Conservation (phyloP, 805 yeast genomes). For the Cyberlindnera misumaiensis region DNA sequence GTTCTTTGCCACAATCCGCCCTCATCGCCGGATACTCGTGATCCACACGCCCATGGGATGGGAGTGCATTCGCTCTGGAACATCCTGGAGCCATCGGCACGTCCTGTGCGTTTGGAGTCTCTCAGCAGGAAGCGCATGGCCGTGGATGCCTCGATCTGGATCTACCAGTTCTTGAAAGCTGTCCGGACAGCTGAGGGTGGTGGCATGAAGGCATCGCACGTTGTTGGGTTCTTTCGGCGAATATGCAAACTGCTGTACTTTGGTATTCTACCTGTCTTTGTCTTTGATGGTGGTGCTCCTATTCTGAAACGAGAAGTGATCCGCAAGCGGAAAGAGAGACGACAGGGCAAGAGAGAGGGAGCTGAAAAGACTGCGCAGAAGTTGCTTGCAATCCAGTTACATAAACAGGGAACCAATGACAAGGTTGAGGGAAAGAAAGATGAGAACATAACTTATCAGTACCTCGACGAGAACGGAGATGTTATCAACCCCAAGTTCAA, state of each 20-base stretch:
- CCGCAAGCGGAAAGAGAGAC: conserved; percentile 57
- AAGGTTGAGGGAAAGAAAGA: conserved; percentile 1
- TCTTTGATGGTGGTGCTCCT: conserved; percentile 95
- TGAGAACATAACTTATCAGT: conserved; percentile 26
- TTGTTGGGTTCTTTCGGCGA: conserved; percentile 92
- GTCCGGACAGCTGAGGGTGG: conserved; percentile 84
- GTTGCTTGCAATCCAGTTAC: conserved; percentile 73
- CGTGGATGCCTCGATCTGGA: conserved; percentile 98
- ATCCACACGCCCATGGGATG: too few species aligned
- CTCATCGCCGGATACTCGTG: too few species aligned
- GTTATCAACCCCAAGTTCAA: conserved; percentile 1
- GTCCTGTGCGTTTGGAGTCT: conserved; percentile 85
- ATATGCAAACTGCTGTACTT: conserved; percentile 84
- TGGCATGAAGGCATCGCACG: conserved; percentile 70
- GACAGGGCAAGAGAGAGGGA: conserved; percentile 67
- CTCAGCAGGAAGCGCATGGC: conserved; percentile 75
- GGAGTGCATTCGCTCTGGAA: conserved; percentile 97
- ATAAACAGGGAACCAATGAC: conserved; percentile 28
- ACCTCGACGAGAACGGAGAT: conserved; percentile 23
- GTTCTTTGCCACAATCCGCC: too few species aligned
- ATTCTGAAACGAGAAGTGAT: conserved; percentile 74
- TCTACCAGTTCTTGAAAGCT: conserved; percentile 92
- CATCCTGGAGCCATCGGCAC: conserved; percentile 79
- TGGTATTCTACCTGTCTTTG: conserved; percentile 86
- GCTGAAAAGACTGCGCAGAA: conserved; percentile 73